A percentile compares a stretch with the other conserved stretches of the same genome.
phyloP scores from a whole-genome alignment of 257 asterid genomes.

The Buddleja alternifolia region DNA sequence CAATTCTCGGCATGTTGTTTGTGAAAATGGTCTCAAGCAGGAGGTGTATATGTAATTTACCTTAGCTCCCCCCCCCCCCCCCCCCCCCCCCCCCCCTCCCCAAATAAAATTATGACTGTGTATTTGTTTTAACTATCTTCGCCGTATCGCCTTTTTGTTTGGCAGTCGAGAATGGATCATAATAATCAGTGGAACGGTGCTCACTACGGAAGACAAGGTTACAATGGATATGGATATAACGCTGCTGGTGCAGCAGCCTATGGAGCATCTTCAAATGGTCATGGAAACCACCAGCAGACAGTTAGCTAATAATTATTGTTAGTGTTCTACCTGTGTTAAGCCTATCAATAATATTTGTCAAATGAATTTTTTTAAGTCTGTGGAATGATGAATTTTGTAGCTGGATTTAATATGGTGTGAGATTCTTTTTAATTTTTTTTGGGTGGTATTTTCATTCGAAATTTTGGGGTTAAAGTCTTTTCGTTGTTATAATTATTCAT shows the following conservation, averaged over 20 bases:
- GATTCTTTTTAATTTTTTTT: neutral
- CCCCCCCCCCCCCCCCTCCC: too few species aligned
- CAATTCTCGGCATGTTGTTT: too few species aligned
- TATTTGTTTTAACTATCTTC: neutral
- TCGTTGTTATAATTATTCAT: slow-evolving; percentile 31
- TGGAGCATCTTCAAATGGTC: slow-evolving; percentile 57
- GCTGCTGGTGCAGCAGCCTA: slow-evolving; percentile 40
- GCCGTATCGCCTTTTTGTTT: neutral
- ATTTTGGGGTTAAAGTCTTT: slow-evolving; percentile 34
- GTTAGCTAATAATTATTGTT: slow-evolving; percentile 43
- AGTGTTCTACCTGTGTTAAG: slow-evolving; percentile 24
- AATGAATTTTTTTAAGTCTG: slow-evolving; percentile 28
- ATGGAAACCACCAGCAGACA: slow-evolving; percentile 61
- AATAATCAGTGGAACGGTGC: slow-evolving; percentile 55
- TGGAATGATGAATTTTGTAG: slow-evolving; percentile 44
- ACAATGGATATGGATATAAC: slow-evolving; percentile 57
- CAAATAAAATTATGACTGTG: neutral
- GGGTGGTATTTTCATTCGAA: slow-evolving; percentile 9
- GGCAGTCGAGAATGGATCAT: slow-evolving; percentile 54
- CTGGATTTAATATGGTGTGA: slow-evolving; percentile 30
- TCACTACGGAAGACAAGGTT: slow-evolving; percentile 56
- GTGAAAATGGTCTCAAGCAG: too few species aligned
- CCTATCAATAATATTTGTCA: slow-evolving; percentile 26
- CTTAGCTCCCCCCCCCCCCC: neutral
- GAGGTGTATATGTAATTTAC: too few species aligned